Evolutionary conservation across 1,284 basidiomycete species (phyloP).

Genomic region (Malassezia arunalokei): DNA sequence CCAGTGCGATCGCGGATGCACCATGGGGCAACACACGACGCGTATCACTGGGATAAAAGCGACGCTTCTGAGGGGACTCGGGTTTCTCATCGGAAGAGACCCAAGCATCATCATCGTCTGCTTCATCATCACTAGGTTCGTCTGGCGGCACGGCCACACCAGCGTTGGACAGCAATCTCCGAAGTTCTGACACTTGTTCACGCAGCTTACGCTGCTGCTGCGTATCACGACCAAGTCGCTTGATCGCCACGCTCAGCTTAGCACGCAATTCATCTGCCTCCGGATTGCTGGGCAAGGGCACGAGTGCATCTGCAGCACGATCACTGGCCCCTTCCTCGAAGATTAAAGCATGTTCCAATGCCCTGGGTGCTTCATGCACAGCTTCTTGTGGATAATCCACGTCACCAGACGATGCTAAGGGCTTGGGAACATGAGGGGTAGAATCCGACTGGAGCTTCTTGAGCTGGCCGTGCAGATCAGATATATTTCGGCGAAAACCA

Average conservation of each 20-base stretch:
- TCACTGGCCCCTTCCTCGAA: neutral
- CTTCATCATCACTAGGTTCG: neutral
- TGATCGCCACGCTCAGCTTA: constrained; percentile 35
- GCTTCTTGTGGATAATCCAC: neutral
- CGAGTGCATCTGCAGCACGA: neutral
- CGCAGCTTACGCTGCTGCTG: constrained; percentile 35
- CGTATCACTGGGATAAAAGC: constrained; percentile 14
- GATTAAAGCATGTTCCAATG: neutral
- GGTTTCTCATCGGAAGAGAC: constrained; percentile 26
- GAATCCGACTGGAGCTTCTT: constrained; percentile 33
- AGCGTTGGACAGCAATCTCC: constrained; percentile 25
- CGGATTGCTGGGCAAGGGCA: neutral
- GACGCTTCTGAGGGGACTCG: constrained; percentile 19
- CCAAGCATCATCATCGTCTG: constrained; percentile 24
- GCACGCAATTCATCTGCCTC: constrained; percentile 33
- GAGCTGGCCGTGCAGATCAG: constrained; percentile 69
- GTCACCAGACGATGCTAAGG: neutral
- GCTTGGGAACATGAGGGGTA: constrained; percentile 15
- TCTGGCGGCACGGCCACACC: constrained; percentile 26
- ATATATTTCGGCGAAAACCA: constrained; percentile 76
- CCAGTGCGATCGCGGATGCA: neutral
- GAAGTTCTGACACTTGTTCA: constrained; percentile 32
- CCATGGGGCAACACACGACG: constrained; percentile 13
- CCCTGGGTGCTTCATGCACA: neutral
- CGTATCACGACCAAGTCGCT: constrained; percentile 35